These are phyloP conservation scores for Xylaria digitata DNA, from an alignment of 2,329 filamentous ascomycete species.

Conservation along the genomic window DNA sequence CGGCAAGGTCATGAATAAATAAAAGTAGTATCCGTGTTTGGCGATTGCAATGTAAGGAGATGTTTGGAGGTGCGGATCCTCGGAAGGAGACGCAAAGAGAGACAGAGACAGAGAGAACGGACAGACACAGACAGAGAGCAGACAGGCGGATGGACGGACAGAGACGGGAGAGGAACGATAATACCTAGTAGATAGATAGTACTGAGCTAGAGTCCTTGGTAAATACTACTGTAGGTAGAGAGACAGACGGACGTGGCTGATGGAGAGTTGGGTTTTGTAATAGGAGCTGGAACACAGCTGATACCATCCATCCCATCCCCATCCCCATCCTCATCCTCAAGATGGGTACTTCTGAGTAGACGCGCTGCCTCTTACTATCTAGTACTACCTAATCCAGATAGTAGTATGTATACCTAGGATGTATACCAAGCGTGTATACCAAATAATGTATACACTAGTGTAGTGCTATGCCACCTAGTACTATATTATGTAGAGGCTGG, in stretches of 20 bases:
- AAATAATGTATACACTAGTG: too few relatives aligned
- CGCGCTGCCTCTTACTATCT: background rate
- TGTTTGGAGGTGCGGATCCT: constrained; percentile 25
- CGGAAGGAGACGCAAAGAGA: constrained; percentile 15
- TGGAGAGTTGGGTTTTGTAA: constrained; percentile 13
- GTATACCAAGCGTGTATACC: too few relatives aligned
- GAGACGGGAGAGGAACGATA: too few relatives aligned
- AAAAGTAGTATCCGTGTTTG: constrained; percentile 35
- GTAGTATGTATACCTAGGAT: too few relatives aligned
- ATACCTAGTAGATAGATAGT: too few relatives aligned
- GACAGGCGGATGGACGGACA: too few relatives aligned
- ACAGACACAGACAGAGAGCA: too few relatives aligned
- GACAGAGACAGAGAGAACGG: background rate
- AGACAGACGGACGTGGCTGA: constrained; percentile 5
- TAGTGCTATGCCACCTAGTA: too few relatives aligned
- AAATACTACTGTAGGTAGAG: too few relatives aligned
- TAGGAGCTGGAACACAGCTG: constrained; percentile 28
- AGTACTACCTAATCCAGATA: too few relatives aligned
- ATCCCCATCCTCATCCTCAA: background rate
- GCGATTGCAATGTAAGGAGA: constrained; percentile 20
- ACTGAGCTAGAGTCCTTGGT: too few relatives aligned
- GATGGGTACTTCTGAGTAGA: background rate
- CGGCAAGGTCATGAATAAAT: constrained; percentile 37
- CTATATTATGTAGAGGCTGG: background rate
- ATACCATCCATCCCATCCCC: constrained; percentile 4